A percentile compares a stretch with the other conserved stretches of the same genome.
Conservation (phyloP, 208 protist species). For the Acanthamoeba healyi region DNA sequence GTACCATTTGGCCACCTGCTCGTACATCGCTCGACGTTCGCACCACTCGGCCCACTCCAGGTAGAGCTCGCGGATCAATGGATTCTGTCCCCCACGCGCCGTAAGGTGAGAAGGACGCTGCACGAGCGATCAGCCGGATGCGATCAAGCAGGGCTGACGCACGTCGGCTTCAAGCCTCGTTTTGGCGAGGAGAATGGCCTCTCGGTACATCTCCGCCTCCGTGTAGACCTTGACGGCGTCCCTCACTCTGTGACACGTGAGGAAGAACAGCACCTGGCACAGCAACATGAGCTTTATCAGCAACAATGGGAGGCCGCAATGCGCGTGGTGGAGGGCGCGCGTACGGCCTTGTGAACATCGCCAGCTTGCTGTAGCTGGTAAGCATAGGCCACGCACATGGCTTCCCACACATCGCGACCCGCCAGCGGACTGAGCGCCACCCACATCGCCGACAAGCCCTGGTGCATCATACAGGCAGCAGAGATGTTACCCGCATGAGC, state of each 20-base stretch:
- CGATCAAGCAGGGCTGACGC: not conserved
- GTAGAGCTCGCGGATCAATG: constrained; percentile 41
- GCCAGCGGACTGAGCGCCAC: constrained; percentile 51
- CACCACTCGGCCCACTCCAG: constrained; percentile 60
- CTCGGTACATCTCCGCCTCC: constrained; percentile 45
- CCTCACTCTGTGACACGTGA: not conserved
- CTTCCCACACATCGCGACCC: constrained; percentile 41
- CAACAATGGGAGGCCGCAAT: not conserved
- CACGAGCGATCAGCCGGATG: not conserved
- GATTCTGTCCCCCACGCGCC: not conserved
- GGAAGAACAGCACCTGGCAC: constrained; percentile 53
- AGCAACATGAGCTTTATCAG: not conserved
- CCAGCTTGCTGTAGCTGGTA: constrained; percentile 50
- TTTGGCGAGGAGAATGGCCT: constrained; percentile 61
- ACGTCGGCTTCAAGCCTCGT: not conserved
- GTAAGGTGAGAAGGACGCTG: not conserved
- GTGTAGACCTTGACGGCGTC: constrained; percentile 8
- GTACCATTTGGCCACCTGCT: constrained; percentile 68
- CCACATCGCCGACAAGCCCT: constrained; percentile 34
- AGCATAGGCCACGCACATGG: constrained; percentile 45
- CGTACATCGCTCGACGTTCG: constrained; percentile 34
- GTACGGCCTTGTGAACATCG: constrained; percentile 56
- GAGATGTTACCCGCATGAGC: not conserved
- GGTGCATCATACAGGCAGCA: not conserved
- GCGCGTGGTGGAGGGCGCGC: not conserved